Evolutionary conservation across 768 basidiomycete species (phyloP).

Genomic region (Mycena galericulata): DNA sequence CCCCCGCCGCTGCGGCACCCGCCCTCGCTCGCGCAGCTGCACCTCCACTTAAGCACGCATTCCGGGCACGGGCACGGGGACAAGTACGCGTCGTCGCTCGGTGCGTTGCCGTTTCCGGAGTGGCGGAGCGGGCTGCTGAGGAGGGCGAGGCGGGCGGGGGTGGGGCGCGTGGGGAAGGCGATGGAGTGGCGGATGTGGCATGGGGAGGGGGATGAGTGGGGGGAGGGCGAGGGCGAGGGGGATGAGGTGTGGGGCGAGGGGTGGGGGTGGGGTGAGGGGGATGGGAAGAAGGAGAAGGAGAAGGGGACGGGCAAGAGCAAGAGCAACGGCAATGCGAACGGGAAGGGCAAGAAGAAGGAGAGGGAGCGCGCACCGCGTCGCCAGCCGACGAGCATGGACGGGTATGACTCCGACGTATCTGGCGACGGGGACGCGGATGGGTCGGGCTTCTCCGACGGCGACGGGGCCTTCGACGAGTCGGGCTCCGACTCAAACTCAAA

Average conservation of each 20-base stretch:
- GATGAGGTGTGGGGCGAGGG: too few relatives aligned
- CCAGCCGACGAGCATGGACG: constrained; percentile 36
- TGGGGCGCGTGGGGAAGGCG: constrained; percentile 68
- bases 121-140: constrained; percentile 67
- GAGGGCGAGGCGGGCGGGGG: constrained; percentile 66
- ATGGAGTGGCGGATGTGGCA: constrained; percentile 60
- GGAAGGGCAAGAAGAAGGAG: constrained; percentile 1
- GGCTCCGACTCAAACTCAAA: too few relatives aligned
- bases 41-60: not conserved
- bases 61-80: too few relatives aligned
- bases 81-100: constrained; percentile 38
- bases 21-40: constrained; percentile 25
- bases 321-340: constrained; percentile 1
- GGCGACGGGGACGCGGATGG: too few relatives aligned
- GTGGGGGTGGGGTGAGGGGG: not conserved
- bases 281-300: not conserved
- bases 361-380: not conserved
- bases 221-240: not conserved
- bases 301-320: not conserved
- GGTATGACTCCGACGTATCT: constrained; percentile 34
- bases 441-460: constrained; percentile 31
- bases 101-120: constrained; percentile 71
- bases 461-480: constrained; percentile 39
- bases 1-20: constrained; percentile 32
- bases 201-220: constrained; percentile 32